These are phyloP conservation scores for Citrus reticulata DNA, from an alignment of 345 rosid species.

Conservation along the genomic window DNA sequence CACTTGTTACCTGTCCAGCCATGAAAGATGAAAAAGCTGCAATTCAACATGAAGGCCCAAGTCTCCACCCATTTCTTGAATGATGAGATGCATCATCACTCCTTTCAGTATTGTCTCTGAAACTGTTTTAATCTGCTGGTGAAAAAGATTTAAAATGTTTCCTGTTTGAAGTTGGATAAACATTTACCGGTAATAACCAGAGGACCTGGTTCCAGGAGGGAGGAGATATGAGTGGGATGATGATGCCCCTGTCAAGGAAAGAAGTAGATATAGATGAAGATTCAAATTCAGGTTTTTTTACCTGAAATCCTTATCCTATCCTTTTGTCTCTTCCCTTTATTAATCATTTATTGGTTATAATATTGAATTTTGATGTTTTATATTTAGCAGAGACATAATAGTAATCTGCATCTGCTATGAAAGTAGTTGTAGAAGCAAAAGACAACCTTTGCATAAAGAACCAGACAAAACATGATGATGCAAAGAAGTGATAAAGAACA, in stretches of 20 bases:
- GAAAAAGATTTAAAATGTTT: background rate
- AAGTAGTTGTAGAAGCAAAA: background rate
- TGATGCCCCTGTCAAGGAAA: background rate
- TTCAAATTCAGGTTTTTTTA: constrained; percentile 5
- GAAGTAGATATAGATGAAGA: constrained; percentile 5
- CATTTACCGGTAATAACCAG: background rate
- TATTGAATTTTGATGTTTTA: background rate
- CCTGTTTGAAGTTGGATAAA: background rate
- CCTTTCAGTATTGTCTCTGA: background rate
- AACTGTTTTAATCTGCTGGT: background rate
- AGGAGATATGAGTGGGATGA: background rate
- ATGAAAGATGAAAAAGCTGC: background rate
- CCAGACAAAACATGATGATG: constrained; percentile 20
- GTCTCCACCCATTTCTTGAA: background rate
- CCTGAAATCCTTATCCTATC: constrained; percentile 12
- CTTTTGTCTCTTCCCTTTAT: background rate
- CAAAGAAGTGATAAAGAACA: constrained; percentile 8
- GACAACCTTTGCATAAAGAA: constrained; percentile 9
- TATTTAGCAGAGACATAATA: background rate
- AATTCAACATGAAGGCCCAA: background rate
- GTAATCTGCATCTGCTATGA: background rate
- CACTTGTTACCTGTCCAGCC: background rate
- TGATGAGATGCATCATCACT: background rate
- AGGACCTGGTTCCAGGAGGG: background rate
- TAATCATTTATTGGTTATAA: background rate